Evolutionary conservation across 805 yeast species (phyloP).

Genomic region (Hanseniaspora lindneri): DNA sequence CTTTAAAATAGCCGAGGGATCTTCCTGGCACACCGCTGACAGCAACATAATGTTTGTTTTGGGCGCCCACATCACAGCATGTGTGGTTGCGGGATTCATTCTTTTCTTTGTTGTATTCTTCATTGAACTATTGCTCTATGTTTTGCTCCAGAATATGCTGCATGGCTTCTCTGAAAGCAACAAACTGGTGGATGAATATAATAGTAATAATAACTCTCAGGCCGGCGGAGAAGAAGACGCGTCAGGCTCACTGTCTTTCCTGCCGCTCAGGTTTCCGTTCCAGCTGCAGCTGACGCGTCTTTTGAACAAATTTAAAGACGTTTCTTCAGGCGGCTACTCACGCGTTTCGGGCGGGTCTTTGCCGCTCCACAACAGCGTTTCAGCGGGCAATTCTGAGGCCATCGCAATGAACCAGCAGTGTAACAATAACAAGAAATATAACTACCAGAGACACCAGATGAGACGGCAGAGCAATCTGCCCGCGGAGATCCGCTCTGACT

Average conservation of each 20-base stretch:
- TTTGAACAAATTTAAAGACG: slow-evolving; percentile 25
- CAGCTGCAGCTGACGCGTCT: slow-evolving; percentile 15
- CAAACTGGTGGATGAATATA: too few species aligned
- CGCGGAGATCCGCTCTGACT: not conserved
- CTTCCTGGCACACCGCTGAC: slow-evolving; percentile 87
- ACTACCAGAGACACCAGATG: slow-evolving; percentile 15
- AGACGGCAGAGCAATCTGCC: slow-evolving; percentile 16
- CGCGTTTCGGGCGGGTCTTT: slow-evolving; percentile 2
- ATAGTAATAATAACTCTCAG: too few species aligned
- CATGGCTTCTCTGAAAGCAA: too few species aligned
- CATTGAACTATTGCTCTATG: slow-evolving; percentile 38
- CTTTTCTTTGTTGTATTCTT: slow-evolving; percentile 40
- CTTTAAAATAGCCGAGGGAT: slow-evolving; percentile 67
- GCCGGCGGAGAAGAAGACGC: too few species aligned
- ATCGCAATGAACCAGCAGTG: not conserved
- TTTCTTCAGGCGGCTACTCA: slow-evolving; percentile 13
- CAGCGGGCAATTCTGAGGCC: not conserved
- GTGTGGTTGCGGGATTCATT: slow-evolving; percentile 58
- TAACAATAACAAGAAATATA: slow-evolving; percentile 8
- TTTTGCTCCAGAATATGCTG: slow-evolving; percentile 28
- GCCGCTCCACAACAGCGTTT: not conserved
- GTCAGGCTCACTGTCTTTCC: too few species aligned
- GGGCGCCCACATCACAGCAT: slow-evolving; percentile 61
- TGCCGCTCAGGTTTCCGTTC: slow-evolving; percentile 16
- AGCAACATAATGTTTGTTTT: slow-evolving; percentile 64